These are phyloP conservation scores for Fusarium tanahbumbuense DNA, from an alignment of 2,329 filamentous ascomycete genomes.

Conservation along the genomic window DNA sequence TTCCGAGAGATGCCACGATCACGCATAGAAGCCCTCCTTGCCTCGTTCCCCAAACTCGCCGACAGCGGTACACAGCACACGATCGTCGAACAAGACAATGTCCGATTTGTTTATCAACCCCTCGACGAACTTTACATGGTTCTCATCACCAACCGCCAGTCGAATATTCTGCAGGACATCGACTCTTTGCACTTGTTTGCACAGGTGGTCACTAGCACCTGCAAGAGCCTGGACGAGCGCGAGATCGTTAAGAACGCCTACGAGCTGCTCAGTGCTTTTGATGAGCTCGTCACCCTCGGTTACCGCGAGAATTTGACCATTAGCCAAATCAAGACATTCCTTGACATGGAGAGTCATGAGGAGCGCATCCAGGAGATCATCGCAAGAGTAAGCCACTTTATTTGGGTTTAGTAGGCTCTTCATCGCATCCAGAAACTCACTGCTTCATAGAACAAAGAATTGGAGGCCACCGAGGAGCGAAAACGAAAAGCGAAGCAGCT, in stretches of 20 bases:
- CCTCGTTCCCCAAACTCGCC: conserved; percentile 97
- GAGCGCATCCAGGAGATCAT: conserved; percentile 99
- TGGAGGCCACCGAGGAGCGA: conserved; percentile 97
- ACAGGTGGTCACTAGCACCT: conserved; percentile 95
- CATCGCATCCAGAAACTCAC: conserved; percentile 38
- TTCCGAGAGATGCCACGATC: conserved; percentile 98
- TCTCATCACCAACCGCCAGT: conserved; percentile 98
- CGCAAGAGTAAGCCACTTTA: conserved; percentile 72
- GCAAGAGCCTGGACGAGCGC: conserved; percentile 93
- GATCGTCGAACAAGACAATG: conserved; percentile 98
- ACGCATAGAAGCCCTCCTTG: conserved; percentile 93
- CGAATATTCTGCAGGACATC: conserved; percentile 99
- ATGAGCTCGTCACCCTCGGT: conserved; percentile 94
- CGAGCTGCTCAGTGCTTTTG: conserved; percentile 94
- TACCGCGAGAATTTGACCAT: conserved; percentile 97
- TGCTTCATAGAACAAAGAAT: conserved; percentile 85
- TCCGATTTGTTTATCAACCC: conserved; percentile 99
- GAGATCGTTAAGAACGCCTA: conserved; percentile 96
- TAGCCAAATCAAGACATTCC: conserved; percentile 97
- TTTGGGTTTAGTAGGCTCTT: neutral
- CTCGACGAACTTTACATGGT: conserved; percentile 99
- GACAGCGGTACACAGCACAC: conserved; percentile 97
- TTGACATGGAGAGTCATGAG: conserved; percentile 99
- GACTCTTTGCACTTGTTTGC: conserved; percentile 98
- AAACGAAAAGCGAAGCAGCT: conserved; percentile 99